These are phyloP conservation scores for Nematocida sp. DNA, from an alignment of 371 early-diverging fungal species.

Conservation along the genomic window DNA sequence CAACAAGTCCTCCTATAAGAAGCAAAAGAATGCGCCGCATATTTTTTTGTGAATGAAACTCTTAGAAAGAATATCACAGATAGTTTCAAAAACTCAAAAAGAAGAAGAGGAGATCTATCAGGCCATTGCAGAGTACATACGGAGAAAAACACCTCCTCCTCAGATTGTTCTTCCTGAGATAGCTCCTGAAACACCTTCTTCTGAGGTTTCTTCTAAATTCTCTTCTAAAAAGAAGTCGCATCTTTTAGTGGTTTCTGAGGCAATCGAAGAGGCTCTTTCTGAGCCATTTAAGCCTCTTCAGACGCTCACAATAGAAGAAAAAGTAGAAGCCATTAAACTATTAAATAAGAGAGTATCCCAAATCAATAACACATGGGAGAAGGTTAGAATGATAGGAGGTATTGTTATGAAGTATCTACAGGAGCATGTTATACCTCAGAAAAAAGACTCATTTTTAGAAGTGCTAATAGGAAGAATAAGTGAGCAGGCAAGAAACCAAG, in stretches of 20 bases:
- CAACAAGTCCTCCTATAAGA: not conserved
- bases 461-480: constrained; percentile 40
- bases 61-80: constrained; percentile 34
- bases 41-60: constrained; percentile 38
- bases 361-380: constrained; percentile 52
- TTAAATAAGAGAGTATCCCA: constrained; percentile 62
- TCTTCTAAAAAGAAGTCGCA: not conserved
- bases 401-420: constrained; percentile 42
- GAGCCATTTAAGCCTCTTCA: not conserved
- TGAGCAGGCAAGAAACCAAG: constrained; percentile 59
- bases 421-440: not conserved
- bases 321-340: not conserved
- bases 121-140: not conserved
- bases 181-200: too few species aligned
- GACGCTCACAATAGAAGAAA: constrained; percentile 3
- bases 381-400: constrained; percentile 22
- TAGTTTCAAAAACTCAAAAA: not conserved
- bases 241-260: constrained; percentile 1
- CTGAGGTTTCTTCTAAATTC: too few species aligned
- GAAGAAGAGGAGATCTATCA: not conserved
- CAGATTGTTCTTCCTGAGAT: too few species aligned
- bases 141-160: too few species aligned
- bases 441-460: constrained; percentile 49
- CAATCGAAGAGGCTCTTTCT: not conserved
- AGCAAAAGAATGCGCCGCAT: not conserved